phyloP scores from a whole-genome alignment of 495 filamentous ascomycete species.

The Penicillium cataractarum region DNA sequence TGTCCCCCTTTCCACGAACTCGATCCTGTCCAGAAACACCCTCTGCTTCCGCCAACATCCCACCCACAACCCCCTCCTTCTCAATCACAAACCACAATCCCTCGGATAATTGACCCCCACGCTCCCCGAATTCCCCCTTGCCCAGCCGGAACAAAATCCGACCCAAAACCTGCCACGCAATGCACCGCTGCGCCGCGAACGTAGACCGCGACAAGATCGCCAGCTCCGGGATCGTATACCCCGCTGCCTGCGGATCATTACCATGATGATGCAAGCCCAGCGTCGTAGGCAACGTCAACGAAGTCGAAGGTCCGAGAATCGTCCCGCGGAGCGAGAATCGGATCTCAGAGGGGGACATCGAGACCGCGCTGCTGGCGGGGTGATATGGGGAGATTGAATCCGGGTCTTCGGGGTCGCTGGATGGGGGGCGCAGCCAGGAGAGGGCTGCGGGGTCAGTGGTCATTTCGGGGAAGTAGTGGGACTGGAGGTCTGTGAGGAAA shows the following conservation, averaged over 20 bases:
- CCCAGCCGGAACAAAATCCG: conserved; percentile 84
- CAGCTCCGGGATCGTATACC: conserved; percentile 90
- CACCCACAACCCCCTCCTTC: conserved; percentile 73
- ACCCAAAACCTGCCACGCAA: conserved; percentile 90
- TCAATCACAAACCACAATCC: conserved; percentile 79
- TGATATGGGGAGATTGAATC: conserved; percentile 69
- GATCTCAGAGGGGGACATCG: conserved; percentile 73
- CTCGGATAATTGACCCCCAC: conserved; percentile 57
- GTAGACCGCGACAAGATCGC: conserved; percentile 79
- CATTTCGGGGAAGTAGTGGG: conserved; percentile 89
- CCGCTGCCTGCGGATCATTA: conserved; percentile 88
- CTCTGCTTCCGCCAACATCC: conserved; percentile 68
- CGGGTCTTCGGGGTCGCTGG: conserved; percentile 58
- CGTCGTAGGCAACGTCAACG: conserved; percentile 69
- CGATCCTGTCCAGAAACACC: conserved; percentile 32
- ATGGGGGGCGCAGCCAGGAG: conserved; percentile 82
- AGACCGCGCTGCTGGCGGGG: conserved; percentile 62
- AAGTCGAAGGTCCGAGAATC: conserved; percentile 73
- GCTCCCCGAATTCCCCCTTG: conserved; percentile 72
- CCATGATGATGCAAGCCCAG: conserved; percentile 93
- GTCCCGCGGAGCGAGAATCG: conserved; percentile 86
- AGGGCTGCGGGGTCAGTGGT: conserved; percentile 82
- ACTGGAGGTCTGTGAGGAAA: conserved; percentile 82
- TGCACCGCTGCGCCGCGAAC: conserved; percentile 83
- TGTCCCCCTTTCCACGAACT: background rate